Conservation (phyloP, 177 flowering plant genomes). For the Tripterygium wilfordii region DNA sequence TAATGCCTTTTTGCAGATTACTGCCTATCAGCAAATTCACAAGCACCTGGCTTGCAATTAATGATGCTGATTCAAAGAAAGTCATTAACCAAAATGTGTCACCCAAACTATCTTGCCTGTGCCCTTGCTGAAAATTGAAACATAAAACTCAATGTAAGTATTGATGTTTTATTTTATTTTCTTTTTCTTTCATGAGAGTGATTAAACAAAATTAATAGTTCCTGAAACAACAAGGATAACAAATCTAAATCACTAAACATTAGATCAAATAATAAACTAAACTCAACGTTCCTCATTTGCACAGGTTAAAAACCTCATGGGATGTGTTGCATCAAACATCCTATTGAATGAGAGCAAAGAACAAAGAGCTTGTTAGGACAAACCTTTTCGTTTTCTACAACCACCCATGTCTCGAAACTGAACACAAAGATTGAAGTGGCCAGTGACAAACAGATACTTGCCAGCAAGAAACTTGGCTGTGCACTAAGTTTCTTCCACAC, state of each 20-base stretch:
- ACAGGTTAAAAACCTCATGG: no score
- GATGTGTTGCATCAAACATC: no score
- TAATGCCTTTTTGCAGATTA: slow-evolving; percentile 29
- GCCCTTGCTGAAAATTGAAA: slow-evolving; percentile 62
- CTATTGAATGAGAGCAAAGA: no score
- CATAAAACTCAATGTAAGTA: no score
- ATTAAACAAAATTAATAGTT: no score
- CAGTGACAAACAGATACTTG: slow-evolving; percentile 59
- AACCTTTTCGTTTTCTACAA: slow-evolving; percentile 87
- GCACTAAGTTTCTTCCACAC: slow-evolving; percentile 50
- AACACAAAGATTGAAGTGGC: slow-evolving; percentile 66
- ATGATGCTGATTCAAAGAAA: slow-evolving; percentile 65
- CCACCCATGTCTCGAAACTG: slow-evolving; percentile 88
- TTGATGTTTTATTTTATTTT: no score
- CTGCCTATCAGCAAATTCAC: slow-evolving; percentile 55
- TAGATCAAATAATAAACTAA: no score
- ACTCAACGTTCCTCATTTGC: no score
- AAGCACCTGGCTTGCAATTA: slow-evolving; percentile 77
- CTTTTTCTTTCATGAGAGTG: no score
- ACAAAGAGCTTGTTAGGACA: slow-evolving; percentile 11
- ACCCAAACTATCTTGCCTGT: slow-evolving; percentile 60
- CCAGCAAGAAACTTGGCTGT: slow-evolving; percentile 51
- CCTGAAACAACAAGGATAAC: no score
- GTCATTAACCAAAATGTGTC: slow-evolving; percentile 90
- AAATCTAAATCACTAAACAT: no score